phyloP scores from a whole-genome alignment of 1,139 yeast genomes.

The Blastobotrys serpentis region DNA sequence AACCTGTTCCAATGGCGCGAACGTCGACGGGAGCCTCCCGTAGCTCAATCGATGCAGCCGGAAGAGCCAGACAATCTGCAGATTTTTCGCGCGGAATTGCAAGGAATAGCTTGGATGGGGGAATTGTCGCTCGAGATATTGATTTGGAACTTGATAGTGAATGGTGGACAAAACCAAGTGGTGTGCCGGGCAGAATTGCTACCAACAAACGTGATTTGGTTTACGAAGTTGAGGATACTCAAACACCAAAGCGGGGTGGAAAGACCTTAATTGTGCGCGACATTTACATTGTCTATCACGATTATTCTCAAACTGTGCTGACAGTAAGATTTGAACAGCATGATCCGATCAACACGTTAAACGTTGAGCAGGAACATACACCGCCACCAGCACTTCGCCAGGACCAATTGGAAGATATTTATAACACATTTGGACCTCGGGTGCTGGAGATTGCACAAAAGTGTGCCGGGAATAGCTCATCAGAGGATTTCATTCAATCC shows the following conservation, averaged over 20 bases:
- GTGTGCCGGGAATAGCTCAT: conserved; percentile 24
- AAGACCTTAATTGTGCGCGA: conserved; percentile 54
- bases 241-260: conserved; percentile 58
- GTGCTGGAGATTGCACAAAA: conserved; percentile 32
- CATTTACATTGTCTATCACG: conserved; percentile 70
- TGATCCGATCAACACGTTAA: conserved; percentile 56
- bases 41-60: conserved; percentile 10
- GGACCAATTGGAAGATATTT: conserved; percentile 51
- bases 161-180: conserved; percentile 65
- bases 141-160: conserved; percentile 41
- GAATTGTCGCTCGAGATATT: conserved; percentile 32
- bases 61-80: conserved; percentile 11
- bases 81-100: conserved; percentile 19
- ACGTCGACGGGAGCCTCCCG: conserved; percentile 12
- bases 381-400: conserved; percentile 51
- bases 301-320: conserved; percentile 64
- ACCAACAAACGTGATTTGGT: conserved; percentile 43
- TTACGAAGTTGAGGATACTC: conserved; percentile 64
- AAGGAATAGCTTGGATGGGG: conserved; percentile 19
- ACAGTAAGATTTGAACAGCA: conserved; percentile 52
- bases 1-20: conserved; percentile 11
- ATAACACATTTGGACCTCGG: conserved; percentile 42
- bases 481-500: conserved; percentile 35
- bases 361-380: conserved; percentile 45
- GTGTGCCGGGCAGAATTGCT: conserved; percentile 57